Percentiles rank a stretch among this genome's conserved stretches.
Conservation (phyloP, 805 yeast genomes). For the Torulaspora indica region DNA sequence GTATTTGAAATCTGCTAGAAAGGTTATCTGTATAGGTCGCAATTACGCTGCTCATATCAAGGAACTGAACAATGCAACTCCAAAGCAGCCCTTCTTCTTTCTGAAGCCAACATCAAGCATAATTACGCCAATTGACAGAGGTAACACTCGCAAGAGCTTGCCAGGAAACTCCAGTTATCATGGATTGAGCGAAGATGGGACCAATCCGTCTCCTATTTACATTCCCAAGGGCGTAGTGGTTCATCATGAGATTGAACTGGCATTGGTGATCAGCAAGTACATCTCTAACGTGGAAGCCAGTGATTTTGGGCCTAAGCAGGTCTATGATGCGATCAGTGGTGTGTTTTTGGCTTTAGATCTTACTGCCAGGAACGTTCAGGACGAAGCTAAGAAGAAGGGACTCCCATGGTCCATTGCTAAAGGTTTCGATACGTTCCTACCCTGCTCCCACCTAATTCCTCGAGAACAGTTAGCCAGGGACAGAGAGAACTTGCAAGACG, state of each 20-base stretch:
- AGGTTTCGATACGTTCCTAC: slow-evolving; percentile 94
- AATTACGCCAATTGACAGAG: slow-evolving; percentile 46
- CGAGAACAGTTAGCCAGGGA: slow-evolving; percentile 57
- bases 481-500: slow-evolving; percentile 38
- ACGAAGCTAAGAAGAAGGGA: slow-evolving; percentile 88
- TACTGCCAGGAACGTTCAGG: slow-evolving; percentile 95
- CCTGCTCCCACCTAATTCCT: slow-evolving; percentile 71
- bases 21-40: slow-evolving; percentile 92
- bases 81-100: slow-evolving; percentile 87
- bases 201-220: slow-evolving; percentile 64
- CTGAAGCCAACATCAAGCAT: slow-evolving; percentile 83
- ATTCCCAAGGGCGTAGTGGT: slow-evolving; percentile 76
- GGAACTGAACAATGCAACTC: slow-evolving; percentile 77
- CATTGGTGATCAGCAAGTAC: slow-evolving; percentile 61
- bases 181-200: slow-evolving; percentile 30
- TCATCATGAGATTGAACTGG: slow-evolving; percentile 93
- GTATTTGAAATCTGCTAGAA: slow-evolving; percentile 60
- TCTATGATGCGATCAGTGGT: slow-evolving; percentile 75
- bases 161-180: slow-evolving; percentile 19
- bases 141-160: slow-evolving; percentile 2
- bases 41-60: slow-evolving; percentile 95
- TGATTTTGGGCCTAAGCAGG: slow-evolving; percentile 57
- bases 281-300: slow-evolving; percentile 53
- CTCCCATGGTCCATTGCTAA: slow-evolving; percentile 96
- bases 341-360: slow-evolving; percentile 87